Evolutionary conservation across 2,329 filamentous ascomycete species (phyloP).

Genomic region (Allantophomopsis lycopodina): DNA sequence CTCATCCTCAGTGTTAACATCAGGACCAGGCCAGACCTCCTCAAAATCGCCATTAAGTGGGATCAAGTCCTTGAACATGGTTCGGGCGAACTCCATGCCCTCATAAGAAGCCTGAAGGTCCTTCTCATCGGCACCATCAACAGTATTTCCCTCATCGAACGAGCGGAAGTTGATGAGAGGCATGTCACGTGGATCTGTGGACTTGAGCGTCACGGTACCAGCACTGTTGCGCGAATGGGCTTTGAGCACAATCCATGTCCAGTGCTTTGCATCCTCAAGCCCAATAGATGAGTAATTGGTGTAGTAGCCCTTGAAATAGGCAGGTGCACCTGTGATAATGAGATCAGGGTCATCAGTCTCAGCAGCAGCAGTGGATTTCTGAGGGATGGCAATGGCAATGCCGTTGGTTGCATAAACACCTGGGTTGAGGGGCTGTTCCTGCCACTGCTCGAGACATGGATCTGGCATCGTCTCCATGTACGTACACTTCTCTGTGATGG

Average conservation of each 20-base stretch:
- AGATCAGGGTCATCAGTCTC: slow-evolving; percentile 22
- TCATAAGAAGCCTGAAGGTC: slow-evolving; percentile 6
- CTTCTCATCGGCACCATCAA: slow-evolving; percentile 2
- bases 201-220: slow-evolving; percentile 46
- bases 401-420: slow-evolving; percentile 27
- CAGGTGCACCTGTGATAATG: slow-evolving; percentile 17
- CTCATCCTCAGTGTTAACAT: slow-evolving; percentile 24
- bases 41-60: slow-evolving; percentile 26
- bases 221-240: slow-evolving; percentile 45
- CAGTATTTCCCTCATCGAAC: slow-evolving; percentile 28
- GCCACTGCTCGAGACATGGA: slow-evolving; percentile 18
- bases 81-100: slow-evolving; percentile 4
- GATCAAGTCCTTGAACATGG: slow-evolving; percentile 23
- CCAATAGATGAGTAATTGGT: slow-evolving; percentile 21
- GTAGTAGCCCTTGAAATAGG: slow-evolving; percentile 26
- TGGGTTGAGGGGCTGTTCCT: slow-evolving; percentile 3
- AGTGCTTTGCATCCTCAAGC: slow-evolving; percentile 24
- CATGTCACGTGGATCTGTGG: slow-evolving; percentile 45
- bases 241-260: slow-evolving; percentile 31
- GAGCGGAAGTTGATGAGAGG: slow-evolving; percentile 50
- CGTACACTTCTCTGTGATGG: slow-evolving; percentile 20
- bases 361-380: slow-evolving; percentile 18
- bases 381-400: slow-evolving; percentile 25
- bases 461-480: slow-evolving; percentile 20
- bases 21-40: slow-evolving; percentile 26